These are phyloP conservation scores for Aspergillus novoparasiticus DNA, from an alignment of 2,329 filamentous ascomycete species.

Conservation along the genomic window DNA sequence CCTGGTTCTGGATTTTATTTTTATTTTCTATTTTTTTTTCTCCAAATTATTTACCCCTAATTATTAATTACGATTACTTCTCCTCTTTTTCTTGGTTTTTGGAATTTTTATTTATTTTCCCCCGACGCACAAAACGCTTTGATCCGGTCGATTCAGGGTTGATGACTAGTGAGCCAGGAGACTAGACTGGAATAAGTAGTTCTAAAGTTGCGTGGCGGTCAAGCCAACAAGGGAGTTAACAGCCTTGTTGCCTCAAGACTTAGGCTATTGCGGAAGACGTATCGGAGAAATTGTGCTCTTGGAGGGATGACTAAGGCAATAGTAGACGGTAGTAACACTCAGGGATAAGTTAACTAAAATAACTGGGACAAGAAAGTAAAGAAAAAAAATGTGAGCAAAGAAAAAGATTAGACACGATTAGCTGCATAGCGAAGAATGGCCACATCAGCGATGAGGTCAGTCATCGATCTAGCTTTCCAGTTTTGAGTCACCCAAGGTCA, in stretches of 20 bases:
- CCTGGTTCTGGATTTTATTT: not conserved
- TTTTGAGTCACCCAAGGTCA: constrained; percentile 6
- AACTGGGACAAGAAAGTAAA: not conserved
- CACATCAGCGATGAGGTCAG: not conserved
- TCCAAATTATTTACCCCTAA: not conserved
- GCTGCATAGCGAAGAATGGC: not conserved
- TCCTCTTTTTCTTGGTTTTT: not conserved
- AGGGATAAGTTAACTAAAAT: not conserved
- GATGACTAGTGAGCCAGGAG: not conserved
- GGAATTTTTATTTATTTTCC: not conserved
- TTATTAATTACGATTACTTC: not conserved
- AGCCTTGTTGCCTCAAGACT: constrained; percentile 8
- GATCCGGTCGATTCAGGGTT: not conserved
- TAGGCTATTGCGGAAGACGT: not conserved
- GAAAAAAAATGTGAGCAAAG: not conserved
- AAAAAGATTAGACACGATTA: not conserved
- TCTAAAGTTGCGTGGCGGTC: not conserved
- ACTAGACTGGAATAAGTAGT: not conserved
- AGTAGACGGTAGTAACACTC: not conserved
- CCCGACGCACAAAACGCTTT: not conserved
- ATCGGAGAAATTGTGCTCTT: not conserved
- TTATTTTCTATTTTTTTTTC: not conserved
- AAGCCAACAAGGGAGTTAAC: not conserved
- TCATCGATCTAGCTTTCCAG: constrained; percentile 2
- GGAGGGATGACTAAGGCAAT: constrained; percentile 1